Evolutionary conservation across 495 filamentous ascomycete species (phyloP).

Genomic region (Penicillium waksmanii): DNA sequence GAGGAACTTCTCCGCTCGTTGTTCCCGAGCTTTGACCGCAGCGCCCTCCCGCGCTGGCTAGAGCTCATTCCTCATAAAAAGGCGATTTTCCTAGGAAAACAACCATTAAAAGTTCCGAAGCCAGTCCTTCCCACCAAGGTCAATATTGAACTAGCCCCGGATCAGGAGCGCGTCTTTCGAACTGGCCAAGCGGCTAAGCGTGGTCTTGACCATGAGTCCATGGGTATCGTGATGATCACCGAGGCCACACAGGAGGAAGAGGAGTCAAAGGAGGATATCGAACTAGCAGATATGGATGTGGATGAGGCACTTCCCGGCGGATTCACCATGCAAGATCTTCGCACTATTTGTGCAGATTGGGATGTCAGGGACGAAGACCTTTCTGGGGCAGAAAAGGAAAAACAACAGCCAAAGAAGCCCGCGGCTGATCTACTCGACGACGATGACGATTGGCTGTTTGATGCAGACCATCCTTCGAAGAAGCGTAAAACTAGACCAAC

Average conservation of each 20-base stretch:
- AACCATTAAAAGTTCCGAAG: constrained; percentile 74
- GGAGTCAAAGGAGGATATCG: constrained; percentile 62
- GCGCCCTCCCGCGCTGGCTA: constrained; percentile 67
- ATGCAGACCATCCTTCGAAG: constrained; percentile 51
- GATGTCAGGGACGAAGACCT: constrained; percentile 55
- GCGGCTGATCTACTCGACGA: constrained; percentile 42
- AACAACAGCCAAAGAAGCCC: constrained; percentile 18
- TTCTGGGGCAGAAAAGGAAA: constrained; percentile 35
- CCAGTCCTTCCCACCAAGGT: constrained; percentile 83
- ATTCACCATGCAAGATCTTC: constrained; percentile 72
- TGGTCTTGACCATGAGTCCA: constrained; percentile 57
- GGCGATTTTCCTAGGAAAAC: constrained; percentile 69
- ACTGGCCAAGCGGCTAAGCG: constrained; percentile 62
- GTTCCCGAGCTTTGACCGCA: constrained; percentile 71
- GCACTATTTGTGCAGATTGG: constrained; percentile 84
- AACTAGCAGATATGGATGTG: constrained; percentile 57
- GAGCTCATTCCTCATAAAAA: constrained; percentile 75
- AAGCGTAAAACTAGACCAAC: constrained; percentile 50
- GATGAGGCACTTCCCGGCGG: constrained; percentile 58
- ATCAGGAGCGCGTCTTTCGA: constrained; percentile 80
- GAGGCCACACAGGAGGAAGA: constrained; percentile 56
- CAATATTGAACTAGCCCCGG: constrained; percentile 76
- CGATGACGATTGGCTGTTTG: constrained; percentile 54
- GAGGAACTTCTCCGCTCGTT: constrained; percentile 69
- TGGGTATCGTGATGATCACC: constrained; percentile 59